These are phyloP conservation scores for Kalmanozyma brasiliensis DNA, from an alignment of 1,284 basidiomycete species.

Conservation along the genomic window DNA sequence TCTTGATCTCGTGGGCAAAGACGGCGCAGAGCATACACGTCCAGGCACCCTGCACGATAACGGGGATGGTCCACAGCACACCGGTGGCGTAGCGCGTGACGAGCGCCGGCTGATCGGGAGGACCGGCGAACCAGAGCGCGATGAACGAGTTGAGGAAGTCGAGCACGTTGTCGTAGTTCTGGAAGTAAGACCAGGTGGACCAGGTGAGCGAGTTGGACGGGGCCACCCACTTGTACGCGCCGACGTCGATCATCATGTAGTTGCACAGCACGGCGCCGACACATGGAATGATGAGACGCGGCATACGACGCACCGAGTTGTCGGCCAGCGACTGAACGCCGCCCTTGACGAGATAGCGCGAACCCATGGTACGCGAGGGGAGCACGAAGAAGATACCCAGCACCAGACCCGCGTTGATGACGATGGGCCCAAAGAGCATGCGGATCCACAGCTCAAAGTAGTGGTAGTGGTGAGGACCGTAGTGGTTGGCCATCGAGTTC, in stretches of 20 bases:
- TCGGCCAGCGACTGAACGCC: constrained; percentile 53
- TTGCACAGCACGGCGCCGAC: constrained; percentile 48
- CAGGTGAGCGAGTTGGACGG: constrained; percentile 54
- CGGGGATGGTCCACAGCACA: constrained; percentile 62
- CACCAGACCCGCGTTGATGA: constrained; percentile 53
- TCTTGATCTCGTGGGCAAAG: constrained; percentile 57
- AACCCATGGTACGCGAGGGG: constrained; percentile 56
- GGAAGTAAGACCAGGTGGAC: constrained; percentile 59
- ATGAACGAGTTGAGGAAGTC: constrained; percentile 53
- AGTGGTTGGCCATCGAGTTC: constrained; percentile 44
- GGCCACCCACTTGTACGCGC: constrained; percentile 56
- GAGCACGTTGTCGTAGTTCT: constrained; percentile 54
- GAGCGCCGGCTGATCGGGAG: constrained; percentile 47
- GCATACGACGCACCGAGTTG: constrained; percentile 55
- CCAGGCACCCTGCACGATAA: constrained; percentile 59
- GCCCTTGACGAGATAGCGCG: constrained; percentile 55
- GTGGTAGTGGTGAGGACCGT: constrained; percentile 47
- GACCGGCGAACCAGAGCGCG: constrained; percentile 53
- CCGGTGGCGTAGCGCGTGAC: constrained; percentile 59
- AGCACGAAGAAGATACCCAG: constrained; percentile 61
- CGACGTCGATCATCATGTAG: constrained; percentile 59
- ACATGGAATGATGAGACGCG: constrained; percentile 54
- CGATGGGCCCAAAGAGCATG: constrained; percentile 49
- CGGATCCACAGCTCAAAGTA: constrained; percentile 52
- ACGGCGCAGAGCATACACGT: constrained; percentile 54